A percentile compares a stretch with the other conserved stretches of the same genome.
Conservation (phyloP, 805 yeast species). For the Saccharomycopsis javanensis region DNA sequence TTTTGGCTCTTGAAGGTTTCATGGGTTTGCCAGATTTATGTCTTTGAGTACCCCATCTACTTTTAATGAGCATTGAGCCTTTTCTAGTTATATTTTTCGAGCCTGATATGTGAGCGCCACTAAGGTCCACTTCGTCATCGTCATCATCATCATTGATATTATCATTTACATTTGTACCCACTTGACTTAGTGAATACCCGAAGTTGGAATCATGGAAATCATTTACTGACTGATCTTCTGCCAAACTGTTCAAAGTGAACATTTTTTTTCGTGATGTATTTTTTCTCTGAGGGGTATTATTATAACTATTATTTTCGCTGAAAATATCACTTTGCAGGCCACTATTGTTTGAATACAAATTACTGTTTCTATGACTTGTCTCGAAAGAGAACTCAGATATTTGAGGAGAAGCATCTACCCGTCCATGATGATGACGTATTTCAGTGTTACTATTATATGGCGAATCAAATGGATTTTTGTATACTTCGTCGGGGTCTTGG, state of each 20-base stretch:
- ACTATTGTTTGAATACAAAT: neutral
- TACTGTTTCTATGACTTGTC: neutral
- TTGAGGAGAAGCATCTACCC: neutral
- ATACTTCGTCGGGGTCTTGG: neutral
- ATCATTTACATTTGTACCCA: constrained; percentile 12
- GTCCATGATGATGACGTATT: neutral
- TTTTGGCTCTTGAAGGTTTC: constrained; percentile 44
- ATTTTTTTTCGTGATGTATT: neutral
- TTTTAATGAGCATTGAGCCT: constrained; percentile 55
- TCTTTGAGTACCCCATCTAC: constrained; percentile 89
- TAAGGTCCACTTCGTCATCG: constrained; percentile 24
- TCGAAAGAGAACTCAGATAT: neutral
- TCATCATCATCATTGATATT: constrained; percentile 18
- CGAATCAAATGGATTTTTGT: neutral
- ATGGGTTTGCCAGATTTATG: constrained; percentile 60
- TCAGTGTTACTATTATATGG: neutral
- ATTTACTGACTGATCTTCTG: constrained; percentile 11
- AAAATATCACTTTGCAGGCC: neutral
- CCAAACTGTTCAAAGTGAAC: constrained; percentile 5
- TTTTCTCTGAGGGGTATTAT: neutral
- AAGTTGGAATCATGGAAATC: neutral
- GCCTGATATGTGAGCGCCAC: constrained; percentile 4
- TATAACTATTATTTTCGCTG: neutral
- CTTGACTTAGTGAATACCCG: constrained; percentile 10
- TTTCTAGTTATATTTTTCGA: constrained; percentile 23